Percentiles rank a stretch among this genome's conserved stretches.
These are phyloP conservation scores for Mycosphaerella arachidis DNA, from an alignment of 2,329 filamentous ascomycete genomes.

Conservation along the genomic window DNA sequence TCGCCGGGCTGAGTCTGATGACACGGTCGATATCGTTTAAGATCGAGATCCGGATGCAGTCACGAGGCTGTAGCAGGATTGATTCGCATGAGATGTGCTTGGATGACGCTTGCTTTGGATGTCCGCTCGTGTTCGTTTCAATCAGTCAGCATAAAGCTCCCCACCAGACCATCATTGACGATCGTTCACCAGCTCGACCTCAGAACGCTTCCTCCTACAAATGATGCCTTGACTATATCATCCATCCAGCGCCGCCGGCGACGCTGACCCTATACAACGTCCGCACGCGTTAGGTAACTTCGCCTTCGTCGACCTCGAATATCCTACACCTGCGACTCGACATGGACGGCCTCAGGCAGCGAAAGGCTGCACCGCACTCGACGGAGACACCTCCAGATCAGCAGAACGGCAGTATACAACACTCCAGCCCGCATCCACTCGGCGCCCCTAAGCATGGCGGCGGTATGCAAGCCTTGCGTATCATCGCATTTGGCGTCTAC, in stretches of 20 bases:
- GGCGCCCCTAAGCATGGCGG: conserved; percentile 41
- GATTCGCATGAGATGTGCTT: background rate
- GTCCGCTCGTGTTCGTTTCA: background rate
- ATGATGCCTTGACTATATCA: background rate
- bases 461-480: conserved; percentile 40
- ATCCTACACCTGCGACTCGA: background rate
- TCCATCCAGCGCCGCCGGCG: conserved; percentile 10
- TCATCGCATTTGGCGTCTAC: conserved; percentile 43
- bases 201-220: background rate
- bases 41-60: background rate
- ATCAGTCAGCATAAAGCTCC: background rate
- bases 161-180: background rate
- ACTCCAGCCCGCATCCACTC: conserved; percentile 24
- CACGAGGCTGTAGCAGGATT: background rate
- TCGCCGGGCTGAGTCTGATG: background rate
- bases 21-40: background rate
- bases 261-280: conserved; percentile 4
- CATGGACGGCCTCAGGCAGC: conserved; percentile 24
- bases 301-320: background rate
- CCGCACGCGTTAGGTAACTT: background rate
- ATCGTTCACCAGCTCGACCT: background rate
- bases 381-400: background rate
- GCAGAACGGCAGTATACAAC: conserved; percentile 3
- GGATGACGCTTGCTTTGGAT: background rate
- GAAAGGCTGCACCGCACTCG: conserved; percentile 17